Percentiles rank a stretch among this genome's conserved stretches.
Evolutionary conservation across 257 asterid species (phyloP).

Genomic region (Primulina tabacum): DNA sequence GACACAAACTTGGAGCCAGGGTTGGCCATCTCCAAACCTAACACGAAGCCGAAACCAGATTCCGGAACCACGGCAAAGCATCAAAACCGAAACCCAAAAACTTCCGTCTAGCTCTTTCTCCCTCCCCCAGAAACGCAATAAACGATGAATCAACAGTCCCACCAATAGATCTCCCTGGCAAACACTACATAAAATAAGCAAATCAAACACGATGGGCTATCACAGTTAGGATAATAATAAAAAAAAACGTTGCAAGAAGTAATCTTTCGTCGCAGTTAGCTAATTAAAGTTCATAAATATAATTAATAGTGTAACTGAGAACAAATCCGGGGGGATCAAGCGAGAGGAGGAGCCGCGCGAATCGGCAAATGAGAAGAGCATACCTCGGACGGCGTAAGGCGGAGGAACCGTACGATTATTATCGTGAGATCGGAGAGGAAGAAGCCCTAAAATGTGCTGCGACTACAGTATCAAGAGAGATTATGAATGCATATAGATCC

Average conservation of each 20-base stretch:
- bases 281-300: neutral
- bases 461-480: neutral
- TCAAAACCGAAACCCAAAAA: constrained; percentile 53
- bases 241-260: neutral
- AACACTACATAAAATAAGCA: neutral
- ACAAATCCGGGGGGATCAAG: neutral
- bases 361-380: neutral
- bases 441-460: neutral
- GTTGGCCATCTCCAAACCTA: constrained; percentile 73
- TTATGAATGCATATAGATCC: neutral
- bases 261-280: neutral
- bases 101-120: constrained; percentile 31
- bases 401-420: neutral
- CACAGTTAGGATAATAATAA: neutral
- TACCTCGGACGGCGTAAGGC: neutral
- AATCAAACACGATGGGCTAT: neutral
- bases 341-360: neutral
- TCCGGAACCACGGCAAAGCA: constrained; percentile 60
- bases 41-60: constrained; percentile 40
- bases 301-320: neutral
- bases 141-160: constrained; percentile 26
- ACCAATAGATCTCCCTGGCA: constrained; percentile 42
- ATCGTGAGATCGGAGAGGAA: neutral
- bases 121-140: constrained; percentile 21
- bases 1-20: constrained; percentile 81